These are phyloP conservation scores for Mycena floridula DNA, from an alignment of 768 basidiomycete species.

Conservation along the genomic window DNA sequence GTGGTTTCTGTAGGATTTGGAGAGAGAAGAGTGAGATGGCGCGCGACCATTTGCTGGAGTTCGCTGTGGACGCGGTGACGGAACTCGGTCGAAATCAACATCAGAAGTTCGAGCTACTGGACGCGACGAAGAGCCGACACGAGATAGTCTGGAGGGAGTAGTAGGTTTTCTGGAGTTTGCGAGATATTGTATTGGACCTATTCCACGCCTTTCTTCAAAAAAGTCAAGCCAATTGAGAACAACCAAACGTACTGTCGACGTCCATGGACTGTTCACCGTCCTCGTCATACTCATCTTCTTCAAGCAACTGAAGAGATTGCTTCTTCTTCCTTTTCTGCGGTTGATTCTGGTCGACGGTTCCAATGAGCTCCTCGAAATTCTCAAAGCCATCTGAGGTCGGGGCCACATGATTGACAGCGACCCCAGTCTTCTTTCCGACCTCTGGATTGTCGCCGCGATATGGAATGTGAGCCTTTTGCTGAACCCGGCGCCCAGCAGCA, in stretches of 20 bases:
- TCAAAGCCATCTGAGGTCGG: conserved; percentile 80
- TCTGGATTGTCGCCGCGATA: conserved; percentile 73
- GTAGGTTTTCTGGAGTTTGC: conserved; percentile 32
- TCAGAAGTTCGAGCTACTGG: conserved; percentile 45
- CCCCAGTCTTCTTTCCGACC: conserved; percentile 77
- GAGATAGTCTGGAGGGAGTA: conserved; percentile 33
- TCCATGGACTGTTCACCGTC: conserved; percentile 79
- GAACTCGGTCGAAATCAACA: conserved; percentile 57
- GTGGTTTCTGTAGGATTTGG: conserved; percentile 23
- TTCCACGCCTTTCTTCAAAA: conserved; percentile 5
- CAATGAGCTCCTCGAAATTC: conserved; percentile 69
- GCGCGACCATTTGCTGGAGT: conserved; percentile 27
- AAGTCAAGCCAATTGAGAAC: no score
- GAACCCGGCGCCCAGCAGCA: no score
- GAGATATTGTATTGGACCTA: conserved; percentile 38
- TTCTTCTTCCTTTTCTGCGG: conserved; percentile 53
- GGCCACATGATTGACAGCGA: conserved; percentile 60
- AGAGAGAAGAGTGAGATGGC: conserved; percentile 30
- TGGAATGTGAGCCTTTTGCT: no score
- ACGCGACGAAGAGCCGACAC: conserved; percentile 35
- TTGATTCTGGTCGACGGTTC: conserved; percentile 61
- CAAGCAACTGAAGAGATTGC: conserved; percentile 29
- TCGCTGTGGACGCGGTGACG: conserved; percentile 45
- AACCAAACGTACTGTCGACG: conserved; percentile 51
- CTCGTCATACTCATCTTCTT: conserved; percentile 35